phyloP scores from a whole-genome alignment of 2,329 filamentous ascomycete genomes.

The Fusarium illudens region DNA sequence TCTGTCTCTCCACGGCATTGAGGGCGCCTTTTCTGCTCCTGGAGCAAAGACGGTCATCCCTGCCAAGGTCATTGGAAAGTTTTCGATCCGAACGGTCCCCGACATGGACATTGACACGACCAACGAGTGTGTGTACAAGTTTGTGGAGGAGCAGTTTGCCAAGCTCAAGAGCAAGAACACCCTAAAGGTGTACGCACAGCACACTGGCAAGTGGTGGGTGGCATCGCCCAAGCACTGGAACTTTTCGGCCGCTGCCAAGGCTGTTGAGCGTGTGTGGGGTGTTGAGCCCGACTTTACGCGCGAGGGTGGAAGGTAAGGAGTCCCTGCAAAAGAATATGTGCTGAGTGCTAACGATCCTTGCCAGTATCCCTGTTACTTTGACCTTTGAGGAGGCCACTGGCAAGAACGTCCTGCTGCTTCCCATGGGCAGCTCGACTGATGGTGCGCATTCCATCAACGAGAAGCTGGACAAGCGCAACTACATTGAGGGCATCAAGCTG shows the following conservation, averaged over 20 bases:
- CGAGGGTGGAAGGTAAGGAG: conserved; percentile 83
- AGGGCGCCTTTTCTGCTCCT: conserved; percentile 91
- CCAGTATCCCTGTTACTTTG: conserved; percentile 91
- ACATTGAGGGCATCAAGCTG: conserved; percentile 97
- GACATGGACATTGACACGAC: conserved; percentile 95
- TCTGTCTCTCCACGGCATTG: conserved; percentile 91
- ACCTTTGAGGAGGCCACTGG: conserved; percentile 98
- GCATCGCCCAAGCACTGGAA: conserved; percentile 99
- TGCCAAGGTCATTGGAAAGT: conserved; percentile 97
- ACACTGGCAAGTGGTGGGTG: conserved; percentile 99
- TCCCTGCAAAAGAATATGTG: not conserved
- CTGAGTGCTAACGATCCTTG: conserved; percentile 22
- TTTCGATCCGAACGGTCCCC: conserved; percentile 96
- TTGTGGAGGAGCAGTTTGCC: conserved; percentile 84
- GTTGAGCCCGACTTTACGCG: conserved; percentile 94
- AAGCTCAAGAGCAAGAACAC: conserved; percentile 94
- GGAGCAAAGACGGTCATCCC: conserved; percentile 99
- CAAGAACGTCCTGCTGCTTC: conserved; percentile 95
- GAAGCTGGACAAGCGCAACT: conserved; percentile 96
- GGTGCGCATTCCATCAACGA: conserved; percentile 98
- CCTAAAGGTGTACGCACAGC: conserved; percentile 80
- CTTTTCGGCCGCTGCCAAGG: conserved; percentile 92
- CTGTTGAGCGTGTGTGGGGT: conserved; percentile 94
- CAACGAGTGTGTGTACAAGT: conserved; percentile 83
- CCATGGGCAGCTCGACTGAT: conserved; percentile 97